phyloP scores from a whole-genome alignment of 441 rosid genomes.

The Croton setiger region DNA sequence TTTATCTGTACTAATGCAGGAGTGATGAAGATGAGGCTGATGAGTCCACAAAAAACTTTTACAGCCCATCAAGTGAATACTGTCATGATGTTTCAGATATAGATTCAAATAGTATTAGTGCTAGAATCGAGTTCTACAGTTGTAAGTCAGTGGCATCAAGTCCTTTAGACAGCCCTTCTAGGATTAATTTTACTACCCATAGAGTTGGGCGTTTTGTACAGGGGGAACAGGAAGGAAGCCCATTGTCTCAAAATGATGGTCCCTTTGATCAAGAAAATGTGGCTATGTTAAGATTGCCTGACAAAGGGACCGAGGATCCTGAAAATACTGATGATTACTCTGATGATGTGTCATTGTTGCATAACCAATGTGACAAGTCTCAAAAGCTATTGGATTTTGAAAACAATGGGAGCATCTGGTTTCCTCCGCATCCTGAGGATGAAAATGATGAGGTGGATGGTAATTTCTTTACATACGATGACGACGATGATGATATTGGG shows the following conservation, averaged over 20 bases:
- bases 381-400: constrained; percentile 75
- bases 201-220: constrained; percentile 69
- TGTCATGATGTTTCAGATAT: constrained; percentile 59
- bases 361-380: constrained; percentile 37
- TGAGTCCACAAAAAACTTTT: constrained; percentile 51
- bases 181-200: constrained; percentile 75
- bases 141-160: constrained; percentile 74
- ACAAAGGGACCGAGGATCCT: constrained; percentile 38
- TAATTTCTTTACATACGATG: constrained; percentile 68
- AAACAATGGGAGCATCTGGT: constrained; percentile 80
- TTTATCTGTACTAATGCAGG: constrained; percentile 37
- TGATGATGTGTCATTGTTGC: constrained; percentile 33
- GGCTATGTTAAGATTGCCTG: constrained; percentile 59
- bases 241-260: constrained; percentile 40
- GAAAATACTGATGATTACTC: constrained; percentile 49
- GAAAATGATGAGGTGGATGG: constrained; percentile 71
- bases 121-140: constrained; percentile 67
- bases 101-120: constrained; percentile 81
- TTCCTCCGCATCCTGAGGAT: constrained; percentile 84
- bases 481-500: constrained; percentile 79
- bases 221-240: constrained; percentile 60
- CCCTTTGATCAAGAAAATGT: constrained; percentile 50
- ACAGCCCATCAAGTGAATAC: constrained; percentile 65
- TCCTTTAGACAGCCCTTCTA: constrained; percentile 87
- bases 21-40: constrained; percentile 78